Evolutionary conservation across 164 flowering plant species (phyloP), one percentile per base, ranked within the genome.

Genomic region (Chloranthus sessilifolius): DNA sequence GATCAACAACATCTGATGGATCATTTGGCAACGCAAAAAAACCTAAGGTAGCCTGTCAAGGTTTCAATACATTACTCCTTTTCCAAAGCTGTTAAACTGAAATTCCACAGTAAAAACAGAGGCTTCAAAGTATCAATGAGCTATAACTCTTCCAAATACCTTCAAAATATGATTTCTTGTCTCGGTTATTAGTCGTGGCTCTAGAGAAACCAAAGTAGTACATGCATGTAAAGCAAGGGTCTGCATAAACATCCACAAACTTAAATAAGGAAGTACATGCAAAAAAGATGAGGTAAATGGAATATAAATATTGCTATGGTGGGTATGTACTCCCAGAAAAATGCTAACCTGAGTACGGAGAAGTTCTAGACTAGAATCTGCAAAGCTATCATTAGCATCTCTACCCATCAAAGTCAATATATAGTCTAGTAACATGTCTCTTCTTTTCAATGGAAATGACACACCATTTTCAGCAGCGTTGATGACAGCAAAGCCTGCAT

Each of bases 151-250:
- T n/a, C n/a, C n/a, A 14, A 23, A 45, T 69, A 92, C 99, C 99
- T 89, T 89, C 85, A 94, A 60, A 31, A 94, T 79, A 71, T 53
- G 77, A 63, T 94, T 86, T 63, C 95, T 71, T 8, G 96, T 94
- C 55, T 94, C 99, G 36, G 68, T 67, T 7, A 95, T 73, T 47
- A 94, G 69, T 64, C 80, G 89, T 62, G 96, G 99, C 66, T 94
- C 99, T 64, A 94, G 83, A 55, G 97, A 86, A 25, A 94, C 96
- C 72, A 89, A 69, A 46, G 99, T 94, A 12, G 97, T 88, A 60
- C 95, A 89, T 0, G 99, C 96, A 77, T 76, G 84, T 56, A 94
- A 64, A 59, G 95, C 97, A 71, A 83, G 74, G 9, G 85, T 86
- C 97, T 88, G 65, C 31, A 66, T 3, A 50, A 27, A 43, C 25